Percentiles rank a stretch among this genome's conserved stretches.
Evolutionary conservation across 2,329 filamentous ascomycete species (phyloP).

Genomic region (Pseudonectria buxi): DNA sequence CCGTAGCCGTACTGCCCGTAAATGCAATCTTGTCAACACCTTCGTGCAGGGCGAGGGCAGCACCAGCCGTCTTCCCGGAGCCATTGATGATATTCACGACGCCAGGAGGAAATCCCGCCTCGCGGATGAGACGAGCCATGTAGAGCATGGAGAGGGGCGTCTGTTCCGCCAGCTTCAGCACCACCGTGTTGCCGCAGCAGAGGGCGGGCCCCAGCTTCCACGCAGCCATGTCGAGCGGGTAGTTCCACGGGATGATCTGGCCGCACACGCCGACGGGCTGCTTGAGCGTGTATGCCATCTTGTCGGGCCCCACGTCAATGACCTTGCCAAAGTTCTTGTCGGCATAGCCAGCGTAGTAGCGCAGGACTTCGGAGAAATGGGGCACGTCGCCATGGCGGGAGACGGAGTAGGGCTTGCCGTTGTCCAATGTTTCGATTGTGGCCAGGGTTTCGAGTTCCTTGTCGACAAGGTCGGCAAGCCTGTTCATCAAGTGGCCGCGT

Average conservation of each 20-base stretch:
- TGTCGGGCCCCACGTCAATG: conserved; percentile 63
- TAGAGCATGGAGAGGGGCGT: conserved; percentile 55
- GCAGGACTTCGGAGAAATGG: conserved; percentile 43
- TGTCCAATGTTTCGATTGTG: conserved; percentile 67
- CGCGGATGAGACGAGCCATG: conserved; percentile 55
- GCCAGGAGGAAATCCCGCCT: conserved; percentile 66
- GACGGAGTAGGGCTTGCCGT: conserved; percentile 67
- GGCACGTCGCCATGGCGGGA: conserved; percentile 58
- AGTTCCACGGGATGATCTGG: conserved; percentile 77
- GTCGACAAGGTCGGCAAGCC: conserved; percentile 63
- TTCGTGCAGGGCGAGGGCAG: conserved; percentile 56
- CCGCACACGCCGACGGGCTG: conserved; percentile 74
- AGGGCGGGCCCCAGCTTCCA: conserved; percentile 48
- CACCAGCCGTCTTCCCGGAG: conserved; percentile 55
- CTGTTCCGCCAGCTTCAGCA: conserved; percentile 55
- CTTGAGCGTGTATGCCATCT: conserved; percentile 69
- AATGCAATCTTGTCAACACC: conserved; percentile 67
- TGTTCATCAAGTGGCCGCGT: conserved; percentile 61
- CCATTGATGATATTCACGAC: conserved; percentile 68
- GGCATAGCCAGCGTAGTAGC: conserved; percentile 73
- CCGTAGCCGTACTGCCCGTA: conserved; percentile 63
- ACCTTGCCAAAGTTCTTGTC: conserved; percentile 75
- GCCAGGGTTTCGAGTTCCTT: conserved; percentile 48
- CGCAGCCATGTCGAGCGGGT: conserved; percentile 67
- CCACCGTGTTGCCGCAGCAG: conserved; percentile 51